Evolutionary conservation across 2,329 filamentous ascomycete species (phyloP).

Genomic region (Fusarium scirpi): DNA sequence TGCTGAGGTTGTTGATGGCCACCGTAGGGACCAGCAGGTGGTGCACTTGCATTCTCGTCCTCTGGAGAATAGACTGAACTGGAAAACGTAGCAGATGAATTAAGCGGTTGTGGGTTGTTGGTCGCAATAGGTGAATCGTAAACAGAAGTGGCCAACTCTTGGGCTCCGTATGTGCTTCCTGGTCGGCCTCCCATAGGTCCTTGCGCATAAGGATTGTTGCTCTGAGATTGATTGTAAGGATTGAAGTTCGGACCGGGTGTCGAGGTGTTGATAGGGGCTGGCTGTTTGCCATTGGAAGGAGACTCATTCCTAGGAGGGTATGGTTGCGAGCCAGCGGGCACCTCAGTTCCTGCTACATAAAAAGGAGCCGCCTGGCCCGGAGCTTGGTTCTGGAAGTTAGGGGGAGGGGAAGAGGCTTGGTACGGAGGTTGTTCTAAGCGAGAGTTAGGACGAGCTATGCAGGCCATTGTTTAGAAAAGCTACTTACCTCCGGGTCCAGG

Average conservation of each 20-base stretch:
- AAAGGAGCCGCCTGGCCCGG: slow-evolving; percentile 69
- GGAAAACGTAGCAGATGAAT: slow-evolving; percentile 58
- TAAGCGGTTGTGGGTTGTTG: slow-evolving; percentile 56
- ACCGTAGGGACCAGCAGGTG: slow-evolving; percentile 47
- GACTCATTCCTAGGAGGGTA: slow-evolving; percentile 66
- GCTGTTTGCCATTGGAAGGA: slow-evolving; percentile 62
- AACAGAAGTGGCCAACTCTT: slow-evolving; percentile 81
- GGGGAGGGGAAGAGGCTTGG: slow-evolving; percentile 62
- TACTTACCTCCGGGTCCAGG: slow-evolving; percentile 60
- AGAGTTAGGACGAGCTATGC: slow-evolving; percentile 26
- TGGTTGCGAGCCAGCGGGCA: slow-evolving; percentile 60
- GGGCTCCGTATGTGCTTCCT: slow-evolving; percentile 77
- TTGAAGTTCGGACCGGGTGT: slow-evolving; percentile 60
- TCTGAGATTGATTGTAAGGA: slow-evolving; percentile 58
- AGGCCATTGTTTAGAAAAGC: neutral
- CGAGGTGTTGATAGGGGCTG: slow-evolving; percentile 64
- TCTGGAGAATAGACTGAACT: slow-evolving; percentile 64
- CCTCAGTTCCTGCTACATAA: slow-evolving; percentile 71
- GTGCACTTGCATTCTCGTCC: slow-evolving; percentile 50
- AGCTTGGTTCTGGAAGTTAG: slow-evolving; percentile 67
- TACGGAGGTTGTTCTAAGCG: slow-evolving; percentile 60
- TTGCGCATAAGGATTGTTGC: slow-evolving; percentile 57
- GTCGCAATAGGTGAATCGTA: slow-evolving; percentile 79
- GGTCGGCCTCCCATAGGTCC: slow-evolving; percentile 64
- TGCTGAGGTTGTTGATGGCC: slow-evolving; percentile 52